Conservation (phyloP, 2,329 filamentous ascomycete species). For the Epichloe aotearoae region DNA sequence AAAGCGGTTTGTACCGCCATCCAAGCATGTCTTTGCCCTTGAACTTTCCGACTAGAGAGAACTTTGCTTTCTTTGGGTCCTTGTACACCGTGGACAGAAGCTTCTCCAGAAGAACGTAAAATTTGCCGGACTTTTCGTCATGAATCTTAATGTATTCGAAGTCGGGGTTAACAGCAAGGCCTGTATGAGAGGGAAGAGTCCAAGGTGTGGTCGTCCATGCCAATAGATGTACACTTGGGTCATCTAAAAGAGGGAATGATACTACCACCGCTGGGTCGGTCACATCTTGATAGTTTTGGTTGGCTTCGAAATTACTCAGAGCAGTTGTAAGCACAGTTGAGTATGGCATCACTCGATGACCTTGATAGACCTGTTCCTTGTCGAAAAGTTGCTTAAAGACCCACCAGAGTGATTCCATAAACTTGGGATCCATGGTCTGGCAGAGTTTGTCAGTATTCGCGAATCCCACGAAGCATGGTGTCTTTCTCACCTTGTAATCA, state of each 20-base stretch:
- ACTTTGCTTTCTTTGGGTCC: conserved; percentile 65
- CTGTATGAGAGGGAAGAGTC: conserved; percentile 74
- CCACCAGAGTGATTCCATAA: conserved; percentile 97
- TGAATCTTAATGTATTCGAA: conserved; percentile 81
- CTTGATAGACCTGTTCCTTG: conserved; percentile 80
- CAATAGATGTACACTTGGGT: conserved; percentile 61
- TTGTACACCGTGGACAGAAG: conserved; percentile 72
- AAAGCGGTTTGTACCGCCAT: conserved; percentile 69
- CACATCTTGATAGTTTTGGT: conserved; percentile 89
- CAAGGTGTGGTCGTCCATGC: conserved; percentile 85
- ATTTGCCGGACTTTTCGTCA: conserved; percentile 69
- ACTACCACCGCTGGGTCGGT: conserved; percentile 85
- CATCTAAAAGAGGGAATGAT: conserved; percentile 69
- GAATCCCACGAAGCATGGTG: background rate
- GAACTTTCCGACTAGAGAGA: conserved; percentile 52
- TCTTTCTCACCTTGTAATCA: conserved; percentile 63
- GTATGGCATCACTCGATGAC: conserved; percentile 88
- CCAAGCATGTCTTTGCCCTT: conserved; percentile 57
- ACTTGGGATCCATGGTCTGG: conserved; percentile 81
- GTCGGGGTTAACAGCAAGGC: conserved; percentile 63
- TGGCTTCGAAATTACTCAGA: conserved; percentile 84
- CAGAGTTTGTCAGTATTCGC: background rate
- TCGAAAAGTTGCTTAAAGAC: conserved; percentile 88
- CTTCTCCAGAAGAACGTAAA: conserved; percentile 75
- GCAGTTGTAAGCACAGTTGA: conserved; percentile 83